Evolutionary conservation across 495 filamentous ascomycete species (phyloP).

Genomic region (Paragyromitra xinjiangensis): DNA sequence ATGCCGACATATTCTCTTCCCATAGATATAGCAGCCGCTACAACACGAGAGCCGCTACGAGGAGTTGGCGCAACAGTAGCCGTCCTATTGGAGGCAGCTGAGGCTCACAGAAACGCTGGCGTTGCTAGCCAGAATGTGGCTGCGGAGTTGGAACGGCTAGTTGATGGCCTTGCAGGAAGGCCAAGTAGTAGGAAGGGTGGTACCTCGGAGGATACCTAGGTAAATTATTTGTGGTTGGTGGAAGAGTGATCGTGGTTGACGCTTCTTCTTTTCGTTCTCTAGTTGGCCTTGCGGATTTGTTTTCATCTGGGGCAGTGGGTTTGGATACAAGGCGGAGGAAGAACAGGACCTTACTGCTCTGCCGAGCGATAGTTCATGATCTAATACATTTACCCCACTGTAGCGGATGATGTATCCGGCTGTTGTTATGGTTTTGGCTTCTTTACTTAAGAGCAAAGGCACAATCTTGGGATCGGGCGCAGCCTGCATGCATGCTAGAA

Average conservation of each 20-base stretch:
- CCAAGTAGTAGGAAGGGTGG: not conserved
- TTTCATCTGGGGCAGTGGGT: not conserved
- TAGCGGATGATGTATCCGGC: no score
- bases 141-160: slow-evolving; percentile 26
- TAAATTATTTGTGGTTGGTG: not conserved
- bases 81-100: slow-evolving; percentile 21
- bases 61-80: slow-evolving; percentile 7
- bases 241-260: not conserved
- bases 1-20: not conserved
- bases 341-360: no score
- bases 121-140: slow-evolving; percentile 29
- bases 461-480: no score
- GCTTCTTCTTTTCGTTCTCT: not conserved
- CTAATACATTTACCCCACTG: no score
- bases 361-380: no score
- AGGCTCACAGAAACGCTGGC: slow-evolving; percentile 34
- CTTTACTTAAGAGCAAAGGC: no score
- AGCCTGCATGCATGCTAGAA: no score
- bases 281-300: not conserved
- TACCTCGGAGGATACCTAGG: not conserved
- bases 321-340: no score
- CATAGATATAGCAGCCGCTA: not conserved
- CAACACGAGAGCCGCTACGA: not conserved
- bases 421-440: no score
- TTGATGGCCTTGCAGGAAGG: slow-evolving; percentile 6